Base-by-base conservation (phyloP, 805 yeast genomes). In the Candida succiphila region DNA sequence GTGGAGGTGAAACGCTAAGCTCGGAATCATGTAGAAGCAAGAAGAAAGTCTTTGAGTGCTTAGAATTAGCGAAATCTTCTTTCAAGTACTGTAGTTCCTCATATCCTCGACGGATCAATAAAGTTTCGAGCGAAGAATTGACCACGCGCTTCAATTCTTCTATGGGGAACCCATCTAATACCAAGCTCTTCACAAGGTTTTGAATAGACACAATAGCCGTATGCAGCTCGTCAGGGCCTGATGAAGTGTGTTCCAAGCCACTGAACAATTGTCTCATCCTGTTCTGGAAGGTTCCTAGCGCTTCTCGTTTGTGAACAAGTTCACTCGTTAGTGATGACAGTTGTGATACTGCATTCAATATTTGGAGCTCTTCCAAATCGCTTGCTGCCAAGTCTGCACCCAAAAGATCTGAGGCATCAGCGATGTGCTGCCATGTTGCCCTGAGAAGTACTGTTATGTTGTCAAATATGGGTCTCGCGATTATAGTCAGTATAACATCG, bases 391-490 rank as follows among this genome's bases (percentile, higher is more conserved):
- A 31, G 21, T 40, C 44, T 7, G 55, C 44, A 5, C 52, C 54
- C 20, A 60, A 53, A 19, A 73, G 47, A 31, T 75, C 82, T 25
- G 63, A 54, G 1, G 74, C 72, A 37, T 64, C 65, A 0, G 65
- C 52, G 9, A 79, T 45, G 10, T 63, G 56, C 1, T 58, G 65
- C 94, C 94, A 83, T 7, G 61, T 59, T 2, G 69, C 51, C 3
- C 46, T 42, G 4, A 60, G 25, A 4, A 77, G 60, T 0, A 45
- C 37, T 3, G 43, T 38, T 2, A 79, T 40, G 0, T 55, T 36
- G 0, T 35, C 34, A 30, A 61, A 51, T 2, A 77, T 46, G 0
- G 44, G 34, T 2, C 43, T 37, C 10, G 48, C 12, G 5, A 29
- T 18, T 2, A 51, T 45, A 4, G 27, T 8, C 2, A 78, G 35